Conservation (phyloP, 345 rosid genomes). For the Conringia planisiliqua region DNA sequence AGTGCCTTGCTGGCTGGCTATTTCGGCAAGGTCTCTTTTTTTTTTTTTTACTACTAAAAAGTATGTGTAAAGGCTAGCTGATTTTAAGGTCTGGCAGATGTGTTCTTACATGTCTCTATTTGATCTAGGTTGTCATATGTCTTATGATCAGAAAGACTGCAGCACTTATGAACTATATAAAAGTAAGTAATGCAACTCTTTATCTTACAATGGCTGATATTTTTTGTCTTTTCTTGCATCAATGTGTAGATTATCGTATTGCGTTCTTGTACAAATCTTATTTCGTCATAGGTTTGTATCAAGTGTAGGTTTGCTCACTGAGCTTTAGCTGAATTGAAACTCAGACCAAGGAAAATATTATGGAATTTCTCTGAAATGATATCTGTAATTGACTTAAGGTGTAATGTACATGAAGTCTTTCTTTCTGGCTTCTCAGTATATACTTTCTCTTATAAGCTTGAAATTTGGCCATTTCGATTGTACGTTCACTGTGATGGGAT, state of each 20-base stretch:
- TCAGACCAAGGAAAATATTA: not conserved
- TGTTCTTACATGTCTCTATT: constrained; percentile 20
- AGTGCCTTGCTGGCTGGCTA: constrained; percentile 92
- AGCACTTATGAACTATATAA: constrained; percentile 80
- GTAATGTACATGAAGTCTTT: constrained; percentile 64
- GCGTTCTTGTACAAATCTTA: not conserved
- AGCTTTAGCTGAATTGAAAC: constrained; percentile 4
- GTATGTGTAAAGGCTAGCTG: not conserved
- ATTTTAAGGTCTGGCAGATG: not conserved
- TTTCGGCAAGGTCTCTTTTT: constrained; percentile 74
- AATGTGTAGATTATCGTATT: not conserved
- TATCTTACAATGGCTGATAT: not conserved
- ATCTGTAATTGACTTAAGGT: constrained; percentile 16
- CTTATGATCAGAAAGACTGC: constrained; percentile 90
- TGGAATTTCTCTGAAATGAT: not conserved
- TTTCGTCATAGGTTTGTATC: not conserved
- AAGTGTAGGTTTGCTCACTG: not conserved
- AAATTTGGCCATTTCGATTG: not conserved
- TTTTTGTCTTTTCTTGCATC: not conserved
- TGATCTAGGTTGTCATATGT: constrained; percentile 79
- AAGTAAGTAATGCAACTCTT: constrained; percentile 47
- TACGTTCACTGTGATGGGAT: not conserved
- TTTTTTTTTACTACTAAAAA: not conserved
- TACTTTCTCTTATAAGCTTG: not conserved
- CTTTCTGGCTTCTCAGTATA: constrained; percentile 1